Conservation (phyloP, 495 filamentous ascomycete species). For the Cercophora scortea region DNA sequence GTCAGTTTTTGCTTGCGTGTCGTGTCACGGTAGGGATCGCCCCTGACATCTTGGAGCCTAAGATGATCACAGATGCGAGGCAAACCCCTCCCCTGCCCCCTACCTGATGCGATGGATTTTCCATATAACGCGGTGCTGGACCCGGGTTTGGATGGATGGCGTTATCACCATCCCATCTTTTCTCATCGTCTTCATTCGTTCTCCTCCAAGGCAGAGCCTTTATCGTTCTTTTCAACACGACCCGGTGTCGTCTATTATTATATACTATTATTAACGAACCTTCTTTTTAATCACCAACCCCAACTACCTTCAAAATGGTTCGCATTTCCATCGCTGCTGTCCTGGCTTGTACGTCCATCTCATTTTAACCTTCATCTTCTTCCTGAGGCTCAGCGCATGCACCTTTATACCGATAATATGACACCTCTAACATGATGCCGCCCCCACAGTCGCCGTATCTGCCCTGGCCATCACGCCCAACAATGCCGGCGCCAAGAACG, state of each 20-base stretch:
- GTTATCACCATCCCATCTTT: conserved; percentile 8
- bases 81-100: not conserved
- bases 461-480: conserved; percentile 30
- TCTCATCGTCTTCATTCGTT: conserved; percentile 1
- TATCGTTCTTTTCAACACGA: conserved; percentile 2
- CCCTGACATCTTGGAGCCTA: no score
- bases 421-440: not conserved
- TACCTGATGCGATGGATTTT: not conserved
- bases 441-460: conserved; percentile 19
- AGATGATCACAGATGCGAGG: not conserved
- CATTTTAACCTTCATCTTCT: not conserved
- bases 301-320: conserved; percentile 28
- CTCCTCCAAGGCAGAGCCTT: not conserved
- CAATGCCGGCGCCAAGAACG: conserved; percentile 35
- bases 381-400: not conserved
- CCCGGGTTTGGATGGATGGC: conserved; percentile 1
- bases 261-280: not conserved
- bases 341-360: conserved; percentile 24
- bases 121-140: not conserved
- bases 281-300: not conserved
- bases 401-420: not conserved
- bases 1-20: not conserved
- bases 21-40: not conserved
- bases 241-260: conserved; percentile 12
- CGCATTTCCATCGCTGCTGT: conserved; percentile 23